phyloP scores from a whole-genome alignment of 2,329 filamentous ascomycete genomes.

The Fusarium paranaense region DNA sequence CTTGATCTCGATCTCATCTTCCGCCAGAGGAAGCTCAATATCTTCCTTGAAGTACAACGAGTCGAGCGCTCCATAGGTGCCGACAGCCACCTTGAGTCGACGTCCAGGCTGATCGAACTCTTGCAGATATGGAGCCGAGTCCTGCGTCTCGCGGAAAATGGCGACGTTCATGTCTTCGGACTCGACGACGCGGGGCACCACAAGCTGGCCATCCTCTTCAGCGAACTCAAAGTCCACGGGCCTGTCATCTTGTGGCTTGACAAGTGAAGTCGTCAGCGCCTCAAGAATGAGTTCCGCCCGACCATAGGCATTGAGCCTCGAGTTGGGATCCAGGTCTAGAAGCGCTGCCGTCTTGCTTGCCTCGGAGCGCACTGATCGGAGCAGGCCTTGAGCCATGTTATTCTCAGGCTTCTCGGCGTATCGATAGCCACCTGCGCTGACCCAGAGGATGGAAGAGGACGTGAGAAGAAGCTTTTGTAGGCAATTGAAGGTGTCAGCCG shows the following conservation, averaged over 20 bases:
- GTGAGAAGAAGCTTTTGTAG: slow-evolving; percentile 51
- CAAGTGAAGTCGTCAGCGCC: slow-evolving; percentile 16
- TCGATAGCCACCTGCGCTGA: slow-evolving; percentile 53
- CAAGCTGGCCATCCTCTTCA: slow-evolving; percentile 42
- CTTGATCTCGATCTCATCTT: slow-evolving; percentile 56
- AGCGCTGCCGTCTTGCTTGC: slow-evolving; percentile 57
- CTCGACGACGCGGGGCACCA: slow-evolving; percentile 46
- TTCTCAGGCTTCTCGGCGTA: slow-evolving; percentile 51
- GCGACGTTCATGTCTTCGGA: slow-evolving; percentile 41
- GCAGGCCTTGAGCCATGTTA: slow-evolving; percentile 60
- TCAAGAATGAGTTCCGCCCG: slow-evolving; percentile 49
- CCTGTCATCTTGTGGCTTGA: not conserved
- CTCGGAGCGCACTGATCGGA: slow-evolving; percentile 60
- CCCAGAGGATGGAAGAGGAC: slow-evolving; percentile 54
- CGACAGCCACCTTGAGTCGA: slow-evolving; percentile 53
- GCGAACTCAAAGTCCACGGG: slow-evolving; percentile 40
- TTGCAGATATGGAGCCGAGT: slow-evolving; percentile 43
- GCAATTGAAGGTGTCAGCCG: slow-evolving; percentile 51
- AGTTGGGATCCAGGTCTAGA: slow-evolving; percentile 57
- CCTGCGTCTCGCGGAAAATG: slow-evolving; percentile 43
- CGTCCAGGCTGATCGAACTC: slow-evolving; percentile 54
- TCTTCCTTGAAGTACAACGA: slow-evolving; percentile 55
- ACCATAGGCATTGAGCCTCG: slow-evolving; percentile 44
- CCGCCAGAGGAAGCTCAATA: slow-evolving; percentile 43
- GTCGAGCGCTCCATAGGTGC: slow-evolving; percentile 53